Evolutionary conservation across 345 rosid genomes (phyloP), one percentile per base, ranked within the genome.

Genomic region (Atalantia buxifolia): DNA sequence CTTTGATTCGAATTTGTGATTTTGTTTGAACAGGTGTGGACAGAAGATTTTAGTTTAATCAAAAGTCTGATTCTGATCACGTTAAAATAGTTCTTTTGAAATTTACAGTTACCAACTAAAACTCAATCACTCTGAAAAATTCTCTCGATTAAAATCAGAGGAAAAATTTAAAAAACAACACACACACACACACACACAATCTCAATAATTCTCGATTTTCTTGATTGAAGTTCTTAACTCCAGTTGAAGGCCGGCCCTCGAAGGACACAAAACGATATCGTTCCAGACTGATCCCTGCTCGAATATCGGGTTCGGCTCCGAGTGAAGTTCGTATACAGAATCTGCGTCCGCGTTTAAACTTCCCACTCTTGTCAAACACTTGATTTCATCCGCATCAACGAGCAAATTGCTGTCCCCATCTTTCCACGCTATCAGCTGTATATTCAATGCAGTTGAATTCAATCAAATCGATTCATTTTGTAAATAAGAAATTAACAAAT

Each of bases 381-480:
- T 82, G 22, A 87, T 74, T 9, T 83, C 89, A 33, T 90, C 92
- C 9, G 93, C 87, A 13, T 93, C 99, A 27, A 92, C 85, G 61
- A 95, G 88, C 62, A 91, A 84, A 24, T 79, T 89, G 83, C 79
- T 90, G 2, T 79, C 85, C 72, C 92, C 92, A 25, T 90, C 90
- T 86, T 93, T 95, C 98, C 99, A 78, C 21, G 92, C 97, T 75
- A 92, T 91, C 64, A 95, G 81, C 99, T 95, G 86, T 71, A 81
- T 8, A 8, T 48, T 76, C 53, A 66, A 9, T 24, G 25, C 2
- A 42, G 7, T 25, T 75, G 50, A 35, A 19, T 24, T 25, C 9
- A 40, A 42, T 25, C n/a, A 13, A 69, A 69, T 2, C 2, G 3
- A 70, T 48, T 25, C 31, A 5, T 7, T 14, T 45, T 69, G 21